A percentile compares a stretch with the other conserved stretches of the same genome.
These are phyloP conservation scores for Chalciporus sphaerocephalus DNA, from an alignment of 768 basidiomycete genomes.

Conservation along the genomic window DNA sequence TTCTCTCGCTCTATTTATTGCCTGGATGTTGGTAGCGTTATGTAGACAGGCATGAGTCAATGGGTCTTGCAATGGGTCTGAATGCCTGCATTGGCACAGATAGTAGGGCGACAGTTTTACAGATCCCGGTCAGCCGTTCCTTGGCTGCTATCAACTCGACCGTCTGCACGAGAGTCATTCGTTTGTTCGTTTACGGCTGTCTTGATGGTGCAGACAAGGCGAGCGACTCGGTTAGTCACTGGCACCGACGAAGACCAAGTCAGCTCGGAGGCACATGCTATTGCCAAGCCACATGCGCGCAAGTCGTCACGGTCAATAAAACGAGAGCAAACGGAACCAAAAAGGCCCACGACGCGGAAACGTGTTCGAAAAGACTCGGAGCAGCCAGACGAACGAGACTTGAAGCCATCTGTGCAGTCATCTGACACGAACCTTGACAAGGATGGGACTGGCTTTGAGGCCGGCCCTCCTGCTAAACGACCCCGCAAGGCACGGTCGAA, in stretches of 20 bases:
- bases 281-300: too few species aligned
- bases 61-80: too few species aligned
- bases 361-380: slow-evolving; percentile 9
- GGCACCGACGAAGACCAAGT: not conserved
- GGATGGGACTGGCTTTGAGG: not conserved
- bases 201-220: slow-evolving; percentile 26
- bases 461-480: not conserved
- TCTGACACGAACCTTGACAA: not conserved
- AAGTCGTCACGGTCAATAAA: not conserved
- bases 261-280: too few species aligned
- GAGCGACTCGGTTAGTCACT: slow-evolving; percentile 5
- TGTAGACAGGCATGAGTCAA: too few species aligned
- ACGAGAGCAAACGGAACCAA: not conserved
- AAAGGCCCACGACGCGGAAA: slow-evolving; percentile 17
- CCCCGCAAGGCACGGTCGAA: slow-evolving; percentile 10
- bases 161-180: not conserved
- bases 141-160: too few species aligned
- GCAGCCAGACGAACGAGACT: not conserved
- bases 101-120: too few species aligned
- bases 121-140: too few species aligned
- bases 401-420: not conserved
- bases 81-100: too few species aligned
- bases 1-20: not conserved
- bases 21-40: too few species aligned
- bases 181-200: not conserved